Percentiles rank a stretch among this genome's conserved stretches.
Conservation (phyloP, 768 basidiomycete species). For the Tricholomella constricta region DNA sequence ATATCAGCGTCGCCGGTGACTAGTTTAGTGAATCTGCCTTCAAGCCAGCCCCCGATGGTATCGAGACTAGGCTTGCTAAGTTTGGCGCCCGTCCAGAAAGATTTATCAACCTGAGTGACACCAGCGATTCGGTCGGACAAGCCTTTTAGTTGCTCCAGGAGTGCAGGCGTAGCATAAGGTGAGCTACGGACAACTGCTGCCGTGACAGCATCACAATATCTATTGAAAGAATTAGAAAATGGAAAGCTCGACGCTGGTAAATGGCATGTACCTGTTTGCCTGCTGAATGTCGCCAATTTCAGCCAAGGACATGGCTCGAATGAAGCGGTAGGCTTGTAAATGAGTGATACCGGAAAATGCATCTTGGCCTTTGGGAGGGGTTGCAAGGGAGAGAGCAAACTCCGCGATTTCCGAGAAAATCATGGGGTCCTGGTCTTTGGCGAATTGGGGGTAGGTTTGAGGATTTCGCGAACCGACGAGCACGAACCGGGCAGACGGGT, state of each 20-base stretch:
- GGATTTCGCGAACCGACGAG: conserved; percentile 75
- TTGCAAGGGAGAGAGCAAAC: conserved; percentile 81
- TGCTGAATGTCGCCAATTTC: conserved; percentile 79
- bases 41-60: conserved; percentile 89
- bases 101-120: conserved; percentile 72
- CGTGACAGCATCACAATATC: conserved; percentile 92
- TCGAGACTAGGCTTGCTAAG: conserved; percentile 90
- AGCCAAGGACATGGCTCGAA: conserved; percentile 73
- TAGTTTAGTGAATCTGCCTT: conserved; percentile 89
- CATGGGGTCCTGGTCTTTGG: conserved; percentile 71
- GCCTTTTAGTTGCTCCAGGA: conserved; percentile 75
- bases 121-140: conserved; percentile 79
- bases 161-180: conserved; percentile 62
- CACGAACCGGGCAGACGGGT: conserved; percentile 65
- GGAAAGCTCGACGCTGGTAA: not conserved
- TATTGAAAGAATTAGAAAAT: conserved; percentile 29
- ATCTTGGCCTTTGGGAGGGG: conserved; percentile 82
- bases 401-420: conserved; percentile 91
- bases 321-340: conserved; percentile 84
- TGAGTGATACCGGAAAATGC: conserved; percentile 79
- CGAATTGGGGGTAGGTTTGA: conserved; percentile 47
- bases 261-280: conserved; percentile 67
- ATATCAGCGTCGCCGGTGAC: conserved; percentile 88
- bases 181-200: conserved; percentile 62
- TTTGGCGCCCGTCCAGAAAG: conserved; percentile 87